Evolutionary conservation across 2,329 filamentous ascomycete genomes (phyloP), one percentile per base, ranked within the genome.

Genomic region (Fusarium hainanense): DNA sequence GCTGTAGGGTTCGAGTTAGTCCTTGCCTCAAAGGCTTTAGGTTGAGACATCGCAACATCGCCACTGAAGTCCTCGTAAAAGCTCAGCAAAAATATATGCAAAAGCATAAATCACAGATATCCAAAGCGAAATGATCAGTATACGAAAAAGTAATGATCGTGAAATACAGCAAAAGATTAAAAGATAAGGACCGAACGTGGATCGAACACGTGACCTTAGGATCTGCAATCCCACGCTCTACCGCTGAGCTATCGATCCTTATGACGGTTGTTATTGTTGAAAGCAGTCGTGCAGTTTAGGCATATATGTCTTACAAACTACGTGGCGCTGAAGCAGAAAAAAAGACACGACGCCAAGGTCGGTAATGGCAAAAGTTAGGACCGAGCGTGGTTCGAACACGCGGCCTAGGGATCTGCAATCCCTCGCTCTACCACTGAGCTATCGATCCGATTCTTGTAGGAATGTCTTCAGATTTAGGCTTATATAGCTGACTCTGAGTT

Each of bases 181-280:
- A 70, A 70, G 46, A 18, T 34, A 6, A 70, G 67, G 68, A 68
- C 68, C 68, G 67, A 70, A 59, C 67, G 68, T 70, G 68, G 67
- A 64, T 70, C 67, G 68, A 70, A 70, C 67, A 70, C 67, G 67
- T 58, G 67, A 28, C 67, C 67, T 70, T 63, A 54, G 49, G 67
- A 70, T 70, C 67, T 70, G 67, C 67, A 70, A 70, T 70, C 67
- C 46, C 67, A 59, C 67, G 67, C 67, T 70, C 67, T 70, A 70
- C 67, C 67, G 25, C 67, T 70, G 67, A 69, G 67, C 67, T 69
- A 69, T 69, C 66, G 66, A 69, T 66, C 66, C 66, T 50, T 23
- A 14, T 30, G 4, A 30, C 28, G 8, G 3, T 37, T 25, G 7
- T 20, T 25, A 6, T 20, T 42, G 14, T 2, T 49, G 41, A 8